Percentiles rank a stretch among this genome's conserved stretches.
phyloP scores from a whole-genome alignment of 108 stramenopile species.

The Skeletonema costatum region DNA sequence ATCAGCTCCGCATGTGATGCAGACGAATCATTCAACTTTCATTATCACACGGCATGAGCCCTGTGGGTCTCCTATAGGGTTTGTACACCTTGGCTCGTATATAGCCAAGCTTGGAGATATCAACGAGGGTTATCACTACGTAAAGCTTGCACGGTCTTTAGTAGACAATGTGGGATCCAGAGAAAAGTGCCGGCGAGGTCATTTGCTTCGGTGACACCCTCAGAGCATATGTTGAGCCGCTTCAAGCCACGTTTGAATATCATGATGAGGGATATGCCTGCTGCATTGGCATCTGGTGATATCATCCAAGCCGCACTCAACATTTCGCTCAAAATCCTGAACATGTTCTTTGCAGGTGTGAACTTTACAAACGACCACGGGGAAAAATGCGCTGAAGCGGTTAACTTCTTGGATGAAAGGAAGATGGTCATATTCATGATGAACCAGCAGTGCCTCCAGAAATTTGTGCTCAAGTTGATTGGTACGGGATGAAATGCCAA shows the following conservation, averaged over 20 bases:
- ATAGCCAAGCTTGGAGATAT: constrained; percentile 11
- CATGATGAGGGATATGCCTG: background rate
- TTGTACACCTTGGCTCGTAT: constrained; percentile 10
- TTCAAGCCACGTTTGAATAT: constrained; percentile 4
- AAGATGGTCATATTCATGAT: too few relatives aligned
- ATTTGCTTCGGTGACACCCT: constrained; percentile 3
- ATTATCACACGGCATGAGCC: constrained; percentile 1
- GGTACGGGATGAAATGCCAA: too few relatives aligned
- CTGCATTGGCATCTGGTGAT: constrained; percentile 22
- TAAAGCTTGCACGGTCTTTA: constrained; percentile 7
- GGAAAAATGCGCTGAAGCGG: too few relatives aligned
- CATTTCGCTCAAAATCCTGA: too few relatives aligned
- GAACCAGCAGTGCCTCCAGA: too few relatives aligned
- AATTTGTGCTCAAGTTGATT: too few relatives aligned
- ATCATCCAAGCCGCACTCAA: background rate
- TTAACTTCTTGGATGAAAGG: too few relatives aligned
- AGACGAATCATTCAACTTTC: constrained; percentile 15
- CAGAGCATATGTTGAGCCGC: constrained; percentile 2
- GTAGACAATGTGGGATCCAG: constrained; percentile 4
- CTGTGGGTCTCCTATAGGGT: constrained; percentile 9
- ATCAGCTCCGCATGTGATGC: background rate
- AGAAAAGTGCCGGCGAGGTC: constrained; percentile 15
- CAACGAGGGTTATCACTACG: constrained; percentile 8
- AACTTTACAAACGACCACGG: too few relatives aligned
- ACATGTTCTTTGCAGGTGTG: too few relatives aligned